phyloP scores from a whole-genome alignment of 208 protist species.

The Crithidia fasciculata region DNA sequence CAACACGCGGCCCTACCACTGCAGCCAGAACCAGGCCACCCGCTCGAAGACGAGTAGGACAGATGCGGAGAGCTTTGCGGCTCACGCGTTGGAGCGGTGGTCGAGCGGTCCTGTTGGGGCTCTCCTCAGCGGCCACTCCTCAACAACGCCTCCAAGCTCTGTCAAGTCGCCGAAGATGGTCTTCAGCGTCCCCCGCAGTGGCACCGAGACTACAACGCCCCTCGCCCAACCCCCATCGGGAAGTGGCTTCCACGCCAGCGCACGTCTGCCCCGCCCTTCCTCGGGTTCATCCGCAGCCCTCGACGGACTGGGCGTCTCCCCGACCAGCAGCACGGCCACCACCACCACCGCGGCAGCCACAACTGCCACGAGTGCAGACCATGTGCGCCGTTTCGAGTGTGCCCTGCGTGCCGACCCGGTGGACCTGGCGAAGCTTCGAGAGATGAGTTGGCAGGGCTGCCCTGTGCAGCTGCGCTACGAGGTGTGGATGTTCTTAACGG shows the following conservation, averaged over 20 bases:
- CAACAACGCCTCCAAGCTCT: background rate
- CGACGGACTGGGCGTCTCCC: background rate
- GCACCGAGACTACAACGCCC: background rate
- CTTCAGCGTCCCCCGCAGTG: background rate
- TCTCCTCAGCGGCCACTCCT: background rate
- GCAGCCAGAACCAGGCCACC: slow-evolving; percentile 21
- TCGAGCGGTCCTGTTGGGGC: background rate
- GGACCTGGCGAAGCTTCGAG: slow-evolving; percentile 45
- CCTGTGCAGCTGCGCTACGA: slow-evolving; percentile 54
- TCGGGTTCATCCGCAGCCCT: slow-evolving; percentile 1
- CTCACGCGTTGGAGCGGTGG: background rate
- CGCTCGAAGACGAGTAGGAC: background rate
- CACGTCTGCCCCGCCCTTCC: background rate
- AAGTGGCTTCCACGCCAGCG: background rate
- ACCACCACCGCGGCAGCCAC: background rate
- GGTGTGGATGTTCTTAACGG: slow-evolving; percentile 67
- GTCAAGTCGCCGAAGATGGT: slow-evolving; percentile 2
- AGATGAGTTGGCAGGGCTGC: slow-evolving; percentile 64
- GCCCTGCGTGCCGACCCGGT: slow-evolving; percentile 39
- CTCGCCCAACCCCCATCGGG: background rate
- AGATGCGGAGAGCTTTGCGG: slow-evolving; percentile 1
- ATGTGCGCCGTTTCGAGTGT: slow-evolving; percentile 34
- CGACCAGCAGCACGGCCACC: background rate
- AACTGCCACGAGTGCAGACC: slow-evolving; percentile 6
- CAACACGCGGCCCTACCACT: slow-evolving; percentile 34